phyloP scores from a whole-genome alignment of 441 rosid genomes.

The Brassica balearica region DNA sequence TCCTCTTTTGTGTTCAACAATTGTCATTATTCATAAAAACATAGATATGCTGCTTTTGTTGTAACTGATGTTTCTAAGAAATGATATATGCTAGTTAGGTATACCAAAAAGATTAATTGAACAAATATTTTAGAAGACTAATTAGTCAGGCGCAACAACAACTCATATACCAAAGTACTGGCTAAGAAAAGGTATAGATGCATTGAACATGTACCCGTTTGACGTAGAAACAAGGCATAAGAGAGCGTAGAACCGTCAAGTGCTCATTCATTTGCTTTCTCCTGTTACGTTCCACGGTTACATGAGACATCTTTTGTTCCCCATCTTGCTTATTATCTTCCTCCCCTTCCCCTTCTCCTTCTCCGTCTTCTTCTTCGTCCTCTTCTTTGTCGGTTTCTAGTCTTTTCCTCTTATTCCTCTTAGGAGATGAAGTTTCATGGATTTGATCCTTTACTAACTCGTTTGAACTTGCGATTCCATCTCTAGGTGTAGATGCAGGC shows the following conservation, averaged over 20 bases:
- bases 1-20: neutral
- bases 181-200: neutral
- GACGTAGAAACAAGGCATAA: conserved; percentile 98
- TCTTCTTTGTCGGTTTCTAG: conserved; percentile 24
- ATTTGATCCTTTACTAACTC: conserved; percentile 34
- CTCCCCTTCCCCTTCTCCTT: conserved; percentile 31
- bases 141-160: neutral
- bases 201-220: conserved; percentile 64
- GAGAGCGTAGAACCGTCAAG: conserved; percentile 78
- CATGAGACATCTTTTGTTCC: conserved; percentile 75
- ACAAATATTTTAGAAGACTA: conserved; percentile 1
- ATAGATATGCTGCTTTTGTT: conserved; percentile 29
- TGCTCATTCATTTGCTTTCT: conserved; percentile 98
- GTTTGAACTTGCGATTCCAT: conserved; percentile 34
- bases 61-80: conserved; percentile 34
- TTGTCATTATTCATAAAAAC: conserved; percentile 32
- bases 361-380: conserved; percentile 30
- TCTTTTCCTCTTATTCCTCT: conserved; percentile 55
- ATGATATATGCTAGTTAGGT: conserved; percentile 26
- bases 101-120: conserved; percentile 23
- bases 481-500: conserved; percentile 36
- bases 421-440: conserved; percentile 47
- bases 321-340: conserved; percentile 63
- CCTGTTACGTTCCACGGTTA: conserved; percentile 94
- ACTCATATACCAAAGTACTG: conserved; percentile 6